These are phyloP conservation scores for Trypanosoma caninum DNA, from an alignment of 208 protist genomes.

Conservation along the genomic window DNA sequence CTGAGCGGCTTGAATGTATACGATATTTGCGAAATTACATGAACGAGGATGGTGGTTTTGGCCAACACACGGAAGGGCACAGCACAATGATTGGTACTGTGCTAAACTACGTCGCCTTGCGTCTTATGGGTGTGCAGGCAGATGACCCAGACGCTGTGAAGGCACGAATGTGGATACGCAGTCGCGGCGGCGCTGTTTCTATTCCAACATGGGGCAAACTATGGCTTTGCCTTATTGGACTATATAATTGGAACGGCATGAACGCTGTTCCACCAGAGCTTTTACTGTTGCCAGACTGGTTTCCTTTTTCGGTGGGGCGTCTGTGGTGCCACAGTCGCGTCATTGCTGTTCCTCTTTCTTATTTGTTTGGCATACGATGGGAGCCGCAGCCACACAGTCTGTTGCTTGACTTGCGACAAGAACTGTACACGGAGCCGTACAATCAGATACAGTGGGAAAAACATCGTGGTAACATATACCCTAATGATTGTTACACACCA, in stretches of 20 bases:
- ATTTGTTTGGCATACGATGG: slow-evolving; percentile 93
- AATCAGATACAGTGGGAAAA: slow-evolving; percentile 79
- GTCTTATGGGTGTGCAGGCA: slow-evolving; percentile 89
- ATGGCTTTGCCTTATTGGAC: slow-evolving; percentile 91
- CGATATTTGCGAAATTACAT: slow-evolving; percentile 94
- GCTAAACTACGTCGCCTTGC: slow-evolving; percentile 94
- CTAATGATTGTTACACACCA: slow-evolving; percentile 92
- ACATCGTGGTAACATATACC: slow-evolving; percentile 59
- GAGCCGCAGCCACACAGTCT: slow-evolving; percentile 43
- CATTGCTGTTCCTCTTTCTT: slow-evolving; percentile 96
- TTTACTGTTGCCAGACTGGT: slow-evolving; percentile 88
- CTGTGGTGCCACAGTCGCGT: slow-evolving; percentile 97
- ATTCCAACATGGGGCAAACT: slow-evolving; percentile 97
- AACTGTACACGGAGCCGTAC: slow-evolving; percentile 89
- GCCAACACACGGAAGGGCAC: slow-evolving; percentile 94
- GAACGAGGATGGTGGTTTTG: slow-evolving; percentile 95
- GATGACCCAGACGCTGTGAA: slow-evolving; percentile 51
- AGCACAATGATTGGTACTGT: slow-evolving; percentile 97
- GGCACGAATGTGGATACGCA: slow-evolving; percentile 80
- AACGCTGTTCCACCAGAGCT: slow-evolving; percentile 94
- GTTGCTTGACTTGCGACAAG: slow-evolving; percentile 70
- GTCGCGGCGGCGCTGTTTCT: slow-evolving; percentile 75
- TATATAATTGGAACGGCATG: slow-evolving; percentile 94
- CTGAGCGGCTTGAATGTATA: slow-evolving; percentile 83
- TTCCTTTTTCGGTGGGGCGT: slow-evolving; percentile 87